Evolutionary conservation across 495 filamentous ascomycete species (phyloP).

Genomic region (Penicillium steckii): DNA sequence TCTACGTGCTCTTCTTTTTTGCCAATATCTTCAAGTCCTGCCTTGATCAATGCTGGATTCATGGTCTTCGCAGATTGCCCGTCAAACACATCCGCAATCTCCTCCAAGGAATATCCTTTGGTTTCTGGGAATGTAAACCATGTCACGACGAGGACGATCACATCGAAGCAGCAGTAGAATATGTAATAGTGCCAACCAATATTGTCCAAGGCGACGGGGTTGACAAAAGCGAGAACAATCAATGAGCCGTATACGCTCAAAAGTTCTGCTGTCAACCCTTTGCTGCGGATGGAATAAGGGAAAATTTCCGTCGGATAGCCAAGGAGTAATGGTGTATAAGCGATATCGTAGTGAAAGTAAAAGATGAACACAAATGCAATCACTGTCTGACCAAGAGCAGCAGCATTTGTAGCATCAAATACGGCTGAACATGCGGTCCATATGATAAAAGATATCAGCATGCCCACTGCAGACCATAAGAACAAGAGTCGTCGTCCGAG

Average conservation of each 20-base stretch:
- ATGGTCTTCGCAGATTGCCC: constrained; percentile 23
- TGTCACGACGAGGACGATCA: constrained; percentile 51
- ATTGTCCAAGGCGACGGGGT: constrained; percentile 55
- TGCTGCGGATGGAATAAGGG: constrained; percentile 62
- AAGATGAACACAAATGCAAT: constrained; percentile 63
- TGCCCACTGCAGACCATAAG: constrained; percentile 51
- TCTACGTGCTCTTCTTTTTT: constrained; percentile 6
- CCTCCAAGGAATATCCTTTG: constrained; percentile 59
- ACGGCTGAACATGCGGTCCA: constrained; percentile 53
- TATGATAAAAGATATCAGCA: constrained; percentile 56
- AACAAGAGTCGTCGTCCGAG: constrained; percentile 58
- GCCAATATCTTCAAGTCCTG: not conserved
- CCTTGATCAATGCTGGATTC: constrained; percentile 2
- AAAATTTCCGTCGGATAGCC: constrained; percentile 64
- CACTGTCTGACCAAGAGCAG: constrained; percentile 46
- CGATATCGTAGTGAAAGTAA: constrained; percentile 53
- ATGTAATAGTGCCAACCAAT: constrained; percentile 60
- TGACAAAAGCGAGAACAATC: constrained; percentile 57
- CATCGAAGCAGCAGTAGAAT: constrained; percentile 58
- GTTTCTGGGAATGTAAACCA: constrained; percentile 66
- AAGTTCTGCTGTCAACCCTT: constrained; percentile 56
- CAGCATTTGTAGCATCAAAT: constrained; percentile 45
- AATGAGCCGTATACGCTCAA: constrained; percentile 30
- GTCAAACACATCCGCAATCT: constrained; percentile 59
- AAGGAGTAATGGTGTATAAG: constrained; percentile 56